phyloP scores from a whole-genome alignment of 306 rosid species.

The Vicia villosa region DNA sequence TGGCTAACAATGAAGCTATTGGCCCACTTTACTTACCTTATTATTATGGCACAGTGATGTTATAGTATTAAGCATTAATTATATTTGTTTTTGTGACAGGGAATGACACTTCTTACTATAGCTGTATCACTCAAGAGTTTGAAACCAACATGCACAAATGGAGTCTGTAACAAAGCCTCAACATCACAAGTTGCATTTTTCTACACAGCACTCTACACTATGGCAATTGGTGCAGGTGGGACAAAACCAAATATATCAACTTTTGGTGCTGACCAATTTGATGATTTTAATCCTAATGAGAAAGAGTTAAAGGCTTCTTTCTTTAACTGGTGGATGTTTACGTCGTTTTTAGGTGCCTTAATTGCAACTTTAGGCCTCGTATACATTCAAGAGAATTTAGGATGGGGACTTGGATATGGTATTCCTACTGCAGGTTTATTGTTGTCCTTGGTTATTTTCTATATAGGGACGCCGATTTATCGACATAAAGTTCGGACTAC shows the following conservation, averaged over 20 bases:
- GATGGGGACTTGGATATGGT: conserved; percentile 89
- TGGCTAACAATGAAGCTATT: conserved; percentile 36
- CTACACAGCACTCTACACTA: conserved; percentile 75
- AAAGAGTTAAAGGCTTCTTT: conserved; percentile 75
- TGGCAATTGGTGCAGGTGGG: conserved; percentile 91
- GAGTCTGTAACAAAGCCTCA: conserved; percentile 74
- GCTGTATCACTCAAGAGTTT: conserved; percentile 65
- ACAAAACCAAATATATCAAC: conserved; percentile 96
- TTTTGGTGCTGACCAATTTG: conserved; percentile 94
- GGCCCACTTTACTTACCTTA: conserved; percentile 27
- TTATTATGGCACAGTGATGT: background rate
- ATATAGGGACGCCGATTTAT: conserved; percentile 72
- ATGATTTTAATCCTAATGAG: conserved; percentile 76
- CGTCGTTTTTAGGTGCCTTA: conserved; percentile 80
- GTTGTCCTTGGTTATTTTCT: conserved; percentile 60
- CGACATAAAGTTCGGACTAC: conserved; percentile 67
- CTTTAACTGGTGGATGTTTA: conserved; percentile 99
- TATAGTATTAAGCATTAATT: background rate
- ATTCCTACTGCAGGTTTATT: conserved; percentile 83
- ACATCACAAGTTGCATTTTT: conserved; percentile 70
- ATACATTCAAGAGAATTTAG: conserved; percentile 83
- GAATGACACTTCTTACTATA: conserved; percentile 68
- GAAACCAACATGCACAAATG: conserved; percentile 64
- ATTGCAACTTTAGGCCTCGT: conserved; percentile 83
- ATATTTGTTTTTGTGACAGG: conserved; percentile 48